A percentile compares a stretch with the other conserved stretches of the same genome.
phyloP scores from a whole-genome alignment of 805 yeast species.

The Sungouiella thailandica region DNA sequence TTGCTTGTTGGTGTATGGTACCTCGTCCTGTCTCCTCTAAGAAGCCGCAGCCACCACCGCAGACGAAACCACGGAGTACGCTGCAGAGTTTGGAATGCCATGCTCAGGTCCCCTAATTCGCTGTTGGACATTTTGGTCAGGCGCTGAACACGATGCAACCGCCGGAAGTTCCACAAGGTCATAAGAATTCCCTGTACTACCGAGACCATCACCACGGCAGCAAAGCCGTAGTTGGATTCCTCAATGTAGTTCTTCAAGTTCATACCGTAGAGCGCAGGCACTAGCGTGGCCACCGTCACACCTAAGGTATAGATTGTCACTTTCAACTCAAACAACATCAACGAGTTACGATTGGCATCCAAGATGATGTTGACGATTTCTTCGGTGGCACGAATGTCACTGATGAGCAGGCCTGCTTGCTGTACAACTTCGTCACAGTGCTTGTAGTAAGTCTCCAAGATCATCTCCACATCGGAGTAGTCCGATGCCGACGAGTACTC shows the following conservation, averaged over 20 bases:
- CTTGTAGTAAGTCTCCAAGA: conserved; percentile 81
- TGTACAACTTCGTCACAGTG: conserved; percentile 94
- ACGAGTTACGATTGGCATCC: conserved; percentile 85
- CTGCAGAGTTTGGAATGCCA: no score
- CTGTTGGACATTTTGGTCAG: conserved; percentile 52
- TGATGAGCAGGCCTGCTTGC: conserved; percentile 75
- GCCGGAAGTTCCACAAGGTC: conserved; percentile 52
- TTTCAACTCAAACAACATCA: conserved; percentile 81
- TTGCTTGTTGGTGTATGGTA: conserved; percentile 30
- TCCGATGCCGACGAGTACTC: conserved; percentile 24
- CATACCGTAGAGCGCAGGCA: conserved; percentile 91
- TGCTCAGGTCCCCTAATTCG: no score
- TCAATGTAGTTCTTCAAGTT: conserved; percentile 75
- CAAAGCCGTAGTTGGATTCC: conserved; percentile 61
- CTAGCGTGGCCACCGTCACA: conserved; percentile 73
- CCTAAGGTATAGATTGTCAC: conserved; percentile 82
- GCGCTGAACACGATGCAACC: conserved; percentile 57
- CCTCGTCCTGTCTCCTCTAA: conserved; percentile 24
- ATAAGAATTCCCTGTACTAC: conserved; percentile 49
- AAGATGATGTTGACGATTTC: conserved; percentile 88
- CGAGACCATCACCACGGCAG: conserved; percentile 48
- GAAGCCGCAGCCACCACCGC: conserved; percentile 15
- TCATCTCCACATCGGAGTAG: conserved; percentile 77
- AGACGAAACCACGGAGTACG: no score
- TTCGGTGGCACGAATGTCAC: conserved; percentile 85